Evolutionary conservation across 345 rosid species (phyloP).

Genomic region (Rhizophora mangle): DNA sequence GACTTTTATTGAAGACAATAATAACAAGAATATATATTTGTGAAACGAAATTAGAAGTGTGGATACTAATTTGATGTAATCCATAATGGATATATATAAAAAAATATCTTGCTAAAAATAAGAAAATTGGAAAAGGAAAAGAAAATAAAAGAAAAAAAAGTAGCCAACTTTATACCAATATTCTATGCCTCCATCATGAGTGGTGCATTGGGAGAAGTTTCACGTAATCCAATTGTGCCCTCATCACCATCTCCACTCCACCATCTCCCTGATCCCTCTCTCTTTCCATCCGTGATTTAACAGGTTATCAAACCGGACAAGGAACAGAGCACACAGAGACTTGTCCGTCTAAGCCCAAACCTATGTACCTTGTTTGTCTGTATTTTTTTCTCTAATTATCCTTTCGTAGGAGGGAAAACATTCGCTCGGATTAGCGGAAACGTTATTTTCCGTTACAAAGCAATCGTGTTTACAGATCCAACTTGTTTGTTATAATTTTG

Average conservation of each 20-base stretch:
- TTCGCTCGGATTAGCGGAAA: neutral
- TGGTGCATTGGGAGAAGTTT: slow-evolving; percentile 45
- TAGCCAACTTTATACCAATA: slow-evolving; percentile 13
- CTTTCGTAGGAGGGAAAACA: neutral
- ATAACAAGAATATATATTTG: too few relatives aligned
- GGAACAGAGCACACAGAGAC: too few relatives aligned
- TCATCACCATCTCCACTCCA: too few relatives aligned
- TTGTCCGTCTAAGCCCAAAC: neutral
- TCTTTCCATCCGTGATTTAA: neutral
- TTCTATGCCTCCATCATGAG: slow-evolving; percentile 3
- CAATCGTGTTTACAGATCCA: slow-evolving; percentile 10
- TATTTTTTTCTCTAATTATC: neutral
- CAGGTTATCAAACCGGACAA: too few relatives aligned
- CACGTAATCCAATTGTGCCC: slow-evolving; percentile 44
- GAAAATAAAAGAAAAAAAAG: too few relatives aligned
- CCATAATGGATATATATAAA: too few relatives aligned
- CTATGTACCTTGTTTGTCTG: neutral
- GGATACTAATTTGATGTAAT: too few relatives aligned
- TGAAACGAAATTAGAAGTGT: too few relatives aligned
- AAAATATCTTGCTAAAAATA: too few relatives aligned
- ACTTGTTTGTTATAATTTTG: neutral
- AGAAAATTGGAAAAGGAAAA: too few relatives aligned
- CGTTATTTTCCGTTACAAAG: too few relatives aligned
- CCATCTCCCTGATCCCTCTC: neutral
- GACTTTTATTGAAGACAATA: too few relatives aligned